Evolutionary conservation across 2,329 filamentous ascomycete genomes (phyloP).

Genomic region (Alternaria sp.): DNA sequence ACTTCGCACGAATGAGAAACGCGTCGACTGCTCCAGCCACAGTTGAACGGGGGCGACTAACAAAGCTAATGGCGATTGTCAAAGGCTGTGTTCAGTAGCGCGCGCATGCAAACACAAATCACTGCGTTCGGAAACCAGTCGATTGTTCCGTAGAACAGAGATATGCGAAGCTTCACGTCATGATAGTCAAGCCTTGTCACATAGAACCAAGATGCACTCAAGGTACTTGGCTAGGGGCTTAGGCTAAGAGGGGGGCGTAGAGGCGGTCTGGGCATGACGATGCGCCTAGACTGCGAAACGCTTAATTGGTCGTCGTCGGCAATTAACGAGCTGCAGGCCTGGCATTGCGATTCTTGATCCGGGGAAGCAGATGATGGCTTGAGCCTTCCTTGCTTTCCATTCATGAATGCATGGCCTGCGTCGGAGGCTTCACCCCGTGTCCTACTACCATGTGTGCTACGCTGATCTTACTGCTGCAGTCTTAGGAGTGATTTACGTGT

Average conservation of each 20-base stretch:
- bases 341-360: background rate
- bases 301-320: conserved; percentile 23
- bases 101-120: conserved; percentile 21
- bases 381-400: background rate
- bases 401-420: background rate
- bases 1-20: conserved; percentile 7
- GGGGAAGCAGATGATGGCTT: conserved; percentile 10
- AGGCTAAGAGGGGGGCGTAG: conserved; percentile 9
- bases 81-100: conserved; percentile 15
- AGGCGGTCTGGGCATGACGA: conserved; percentile 15
- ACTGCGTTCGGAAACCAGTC: background rate
- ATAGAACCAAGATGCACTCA: conserved; percentile 5
- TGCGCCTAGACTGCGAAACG: conserved; percentile 18
- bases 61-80: background rate
- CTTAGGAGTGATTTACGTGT: background rate
- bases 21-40: conserved; percentile 12
- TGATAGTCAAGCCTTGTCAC: conserved; percentile 30
- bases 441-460: background rate
- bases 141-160: background rate
- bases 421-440: background rate
- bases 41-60: background rate
- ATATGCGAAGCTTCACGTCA: conserved; percentile 33
- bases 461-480: background rate
- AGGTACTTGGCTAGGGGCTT: conserved; percentile 25
- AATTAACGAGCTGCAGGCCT: conserved; percentile 4